Evolutionary conservation across 2,329 filamentous ascomycete species (phyloP).

Genomic region (Huntiella bhutanensis): DNA sequence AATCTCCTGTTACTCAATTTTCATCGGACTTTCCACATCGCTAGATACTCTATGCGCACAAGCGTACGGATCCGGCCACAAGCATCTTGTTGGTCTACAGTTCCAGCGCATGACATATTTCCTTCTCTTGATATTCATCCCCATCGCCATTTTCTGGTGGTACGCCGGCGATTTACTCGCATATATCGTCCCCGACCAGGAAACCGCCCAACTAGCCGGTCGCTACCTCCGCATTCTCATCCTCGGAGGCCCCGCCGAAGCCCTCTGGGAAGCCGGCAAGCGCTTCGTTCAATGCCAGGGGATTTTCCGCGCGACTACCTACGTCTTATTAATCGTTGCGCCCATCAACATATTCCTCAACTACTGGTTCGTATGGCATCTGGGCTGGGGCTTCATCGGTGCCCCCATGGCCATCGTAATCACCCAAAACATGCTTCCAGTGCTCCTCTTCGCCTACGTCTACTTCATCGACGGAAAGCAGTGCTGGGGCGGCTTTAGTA

Average conservation of each 20-base stretch:
- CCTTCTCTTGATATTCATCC: slow-evolving; percentile 50
- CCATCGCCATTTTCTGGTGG: slow-evolving; percentile 54
- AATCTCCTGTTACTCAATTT: slow-evolving; percentile 59
- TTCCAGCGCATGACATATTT: slow-evolving; percentile 68
- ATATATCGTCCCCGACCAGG: slow-evolving; percentile 25
- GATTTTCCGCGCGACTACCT: slow-evolving; percentile 59
- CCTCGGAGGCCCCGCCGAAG: slow-evolving; percentile 55
- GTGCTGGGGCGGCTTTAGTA: slow-evolving; percentile 71
- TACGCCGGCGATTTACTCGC: slow-evolving; percentile 46
- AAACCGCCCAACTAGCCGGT: slow-evolving; percentile 50
- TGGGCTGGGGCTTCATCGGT: slow-evolving; percentile 53
- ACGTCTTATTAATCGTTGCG: slow-evolving; percentile 56
- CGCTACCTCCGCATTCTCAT: slow-evolving; percentile 55
- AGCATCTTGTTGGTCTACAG: slow-evolving; percentile 69
- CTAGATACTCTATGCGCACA: slow-evolving; percentile 87
- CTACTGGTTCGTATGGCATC: slow-evolving; percentile 59
- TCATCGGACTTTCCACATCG: slow-evolving; percentile 72
- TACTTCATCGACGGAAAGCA: slow-evolving; percentile 52
- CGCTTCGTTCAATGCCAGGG: slow-evolving; percentile 71
- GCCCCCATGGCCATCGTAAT: slow-evolving; percentile 66
- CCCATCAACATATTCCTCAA: slow-evolving; percentile 62
- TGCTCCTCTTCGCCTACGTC: slow-evolving; percentile 63
- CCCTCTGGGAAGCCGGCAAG: slow-evolving; percentile 60
- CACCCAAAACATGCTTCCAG: slow-evolving; percentile 57
- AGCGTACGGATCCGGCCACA: slow-evolving; percentile 81